These are phyloP conservation scores for Tieghemostelium lacteum DNA, from an alignment of 78 protist species.

Conservation along the genomic window DNA sequence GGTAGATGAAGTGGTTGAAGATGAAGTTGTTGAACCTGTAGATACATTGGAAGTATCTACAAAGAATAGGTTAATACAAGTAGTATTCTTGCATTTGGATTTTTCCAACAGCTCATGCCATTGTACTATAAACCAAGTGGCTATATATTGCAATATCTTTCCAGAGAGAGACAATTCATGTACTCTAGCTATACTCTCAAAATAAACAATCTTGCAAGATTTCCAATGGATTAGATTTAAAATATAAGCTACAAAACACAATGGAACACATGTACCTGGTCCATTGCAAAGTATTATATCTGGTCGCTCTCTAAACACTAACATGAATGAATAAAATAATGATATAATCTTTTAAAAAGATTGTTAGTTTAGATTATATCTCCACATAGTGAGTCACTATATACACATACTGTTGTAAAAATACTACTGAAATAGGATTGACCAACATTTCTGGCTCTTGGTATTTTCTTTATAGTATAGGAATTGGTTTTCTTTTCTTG, in stretches of 20 bases:
- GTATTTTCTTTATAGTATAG: neutral
- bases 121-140: constrained; percentile 76
- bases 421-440: constrained; percentile 80
- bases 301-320: constrained; percentile 59
- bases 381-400: neutral
- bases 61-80: constrained; percentile 53
- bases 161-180: constrained; percentile 78
- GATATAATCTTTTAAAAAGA: neutral
- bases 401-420: constrained; percentile 71
- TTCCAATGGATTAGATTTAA: constrained; percentile 19
- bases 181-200: constrained; percentile 85
- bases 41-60: too few species aligned
- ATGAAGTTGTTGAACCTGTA: neutral
- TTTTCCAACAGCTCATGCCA: constrained; percentile 62
- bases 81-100: constrained; percentile 1
- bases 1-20: neutral
- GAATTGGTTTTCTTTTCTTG: constrained; percentile 1
- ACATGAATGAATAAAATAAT: constrained; percentile 52
- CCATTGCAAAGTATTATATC: constrained; percentile 82
- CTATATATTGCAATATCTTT: constrained; percentile 56
- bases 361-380: neutral
- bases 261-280: constrained; percentile 90
- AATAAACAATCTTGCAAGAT: constrained; percentile 65
- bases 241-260: constrained; percentile 47
- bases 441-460: constrained; percentile 85